These are phyloP conservation scores for Ceratobasidium sp. DNA, from an alignment of 1,284 basidiomycete genomes.

Conservation along the genomic window DNA sequence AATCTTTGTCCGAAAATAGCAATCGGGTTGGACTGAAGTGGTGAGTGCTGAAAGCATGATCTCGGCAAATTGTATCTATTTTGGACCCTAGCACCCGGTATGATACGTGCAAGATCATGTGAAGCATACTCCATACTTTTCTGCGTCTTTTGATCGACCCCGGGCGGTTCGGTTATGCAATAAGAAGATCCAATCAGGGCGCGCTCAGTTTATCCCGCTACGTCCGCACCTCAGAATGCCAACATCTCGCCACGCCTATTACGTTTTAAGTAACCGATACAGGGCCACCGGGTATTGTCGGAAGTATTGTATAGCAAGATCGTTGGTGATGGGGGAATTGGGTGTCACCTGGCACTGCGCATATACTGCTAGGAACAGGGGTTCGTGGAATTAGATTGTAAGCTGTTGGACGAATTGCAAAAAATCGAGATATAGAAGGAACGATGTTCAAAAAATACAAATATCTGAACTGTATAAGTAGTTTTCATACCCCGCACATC, in stretches of 20 bases:
- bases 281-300: conserved; percentile 18
- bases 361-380: neutral
- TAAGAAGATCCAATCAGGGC: neutral
- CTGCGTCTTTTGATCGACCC: conserved; percentile 15
- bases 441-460: too few relatives aligned
- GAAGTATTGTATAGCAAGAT: neutral
- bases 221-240: neutral
- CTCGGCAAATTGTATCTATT: too few relatives aligned
- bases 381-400: neutral
- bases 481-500: neutral
- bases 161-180: neutral
- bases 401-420: neutral
- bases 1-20: too few relatives aligned
- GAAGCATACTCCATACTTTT: neutral
- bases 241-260: neutral
- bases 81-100: neutral
- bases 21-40: neutral
- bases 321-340: neutral
- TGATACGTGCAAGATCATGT: conserved; percentile 14
- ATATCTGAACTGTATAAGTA: neutral
- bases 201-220: conserved; percentile 27
- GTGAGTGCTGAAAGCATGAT: neutral
- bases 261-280: conserved; percentile 4
- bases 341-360: neutral
- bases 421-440: neutral